These are phyloP conservation scores for Emmonsiellopsis sp. DNA, from an alignment of 2,329 filamentous ascomycete genomes.

Conservation along the genomic window DNA sequence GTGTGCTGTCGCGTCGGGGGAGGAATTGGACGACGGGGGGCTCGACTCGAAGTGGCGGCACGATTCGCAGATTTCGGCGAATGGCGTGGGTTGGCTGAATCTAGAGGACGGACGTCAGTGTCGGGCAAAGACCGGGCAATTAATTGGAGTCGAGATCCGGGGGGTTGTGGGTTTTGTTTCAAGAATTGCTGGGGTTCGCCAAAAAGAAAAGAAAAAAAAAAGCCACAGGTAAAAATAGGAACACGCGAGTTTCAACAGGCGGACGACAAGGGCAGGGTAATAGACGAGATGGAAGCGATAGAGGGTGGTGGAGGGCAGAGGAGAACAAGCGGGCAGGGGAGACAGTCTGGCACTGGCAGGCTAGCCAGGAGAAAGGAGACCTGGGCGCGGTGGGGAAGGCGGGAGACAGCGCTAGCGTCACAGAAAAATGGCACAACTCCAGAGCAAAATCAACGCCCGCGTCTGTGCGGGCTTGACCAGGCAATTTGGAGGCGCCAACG, in stretches of 20 bases:
- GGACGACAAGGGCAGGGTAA: constrained; percentile 8
- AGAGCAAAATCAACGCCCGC: too few species aligned
- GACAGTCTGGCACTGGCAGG: constrained; percentile 1
- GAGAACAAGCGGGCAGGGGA: constrained; percentile 16
- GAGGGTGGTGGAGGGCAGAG: constrained; percentile 8
- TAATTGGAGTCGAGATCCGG: not conserved
- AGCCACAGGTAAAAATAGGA: not conserved
- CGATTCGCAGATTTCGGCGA: constrained; percentile 29
- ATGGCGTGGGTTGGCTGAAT: constrained; percentile 6
- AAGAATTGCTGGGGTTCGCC: not conserved
- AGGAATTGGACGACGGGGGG: constrained; percentile 47
- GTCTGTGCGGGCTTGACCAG: too few species aligned
- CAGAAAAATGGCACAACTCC: not conserved
- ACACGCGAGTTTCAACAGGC: not conserved
- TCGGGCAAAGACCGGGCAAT: not conserved
- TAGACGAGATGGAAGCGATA: constrained; percentile 2
- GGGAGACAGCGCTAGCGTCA: constrained; percentile 3
- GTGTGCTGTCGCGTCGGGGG: constrained; percentile 53
- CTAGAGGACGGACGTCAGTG: constrained; percentile 1
- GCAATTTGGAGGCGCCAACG: not conserved
- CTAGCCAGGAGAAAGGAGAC: not conserved
- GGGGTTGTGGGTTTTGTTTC: not conserved
- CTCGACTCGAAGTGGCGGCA: constrained; percentile 53
- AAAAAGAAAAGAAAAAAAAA: not conserved
- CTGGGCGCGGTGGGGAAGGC: constrained; percentile 1